Conservation (phyloP, 164 flowering plant species). For the Liquidambar formosana region DNA sequence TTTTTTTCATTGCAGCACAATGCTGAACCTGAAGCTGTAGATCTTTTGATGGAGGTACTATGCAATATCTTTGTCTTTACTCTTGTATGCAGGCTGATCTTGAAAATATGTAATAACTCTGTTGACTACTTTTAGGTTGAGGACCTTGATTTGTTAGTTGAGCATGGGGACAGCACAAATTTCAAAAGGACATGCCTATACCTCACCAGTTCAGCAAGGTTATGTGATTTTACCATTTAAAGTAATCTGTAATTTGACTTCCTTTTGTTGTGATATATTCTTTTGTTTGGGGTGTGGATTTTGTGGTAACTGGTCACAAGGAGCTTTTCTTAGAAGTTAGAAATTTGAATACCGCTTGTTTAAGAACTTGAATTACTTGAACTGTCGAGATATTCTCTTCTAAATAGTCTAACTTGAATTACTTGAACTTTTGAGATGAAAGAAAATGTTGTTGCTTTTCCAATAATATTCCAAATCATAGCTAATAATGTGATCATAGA, state of each 20-base stretch:
- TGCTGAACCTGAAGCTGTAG: conserved; percentile 98
- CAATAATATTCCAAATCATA: too few relatives aligned
- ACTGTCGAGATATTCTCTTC: too few relatives aligned
- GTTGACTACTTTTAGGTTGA: conserved; percentile 68
- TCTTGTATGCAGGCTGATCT: background rate
- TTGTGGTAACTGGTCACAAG: background rate
- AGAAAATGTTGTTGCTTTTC: too few relatives aligned
- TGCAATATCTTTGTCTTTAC: conserved; percentile 1
- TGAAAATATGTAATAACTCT: background rate
- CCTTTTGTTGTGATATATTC: background rate
- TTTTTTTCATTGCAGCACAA: conserved; percentile 69
- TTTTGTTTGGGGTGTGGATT: background rate
- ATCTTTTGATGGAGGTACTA: conserved; percentile 93
- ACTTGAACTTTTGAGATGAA: too few relatives aligned
- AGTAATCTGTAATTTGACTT: background rate
- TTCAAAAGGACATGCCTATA: conserved; percentile 87
- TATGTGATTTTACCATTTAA: background rate
- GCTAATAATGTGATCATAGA: too few relatives aligned
- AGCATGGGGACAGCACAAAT: conserved; percentile 79
- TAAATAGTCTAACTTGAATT: too few relatives aligned
- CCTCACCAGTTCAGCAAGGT: conserved; percentile 87
- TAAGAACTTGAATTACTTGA: too few relatives aligned
- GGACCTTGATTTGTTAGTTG: conserved; percentile 81
- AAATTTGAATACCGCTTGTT: too few relatives aligned
- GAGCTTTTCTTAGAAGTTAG: too few relatives aligned